phyloP scores from a whole-genome alignment of 176 grass and related monocot species.

The Lolium rigidum region DNA sequence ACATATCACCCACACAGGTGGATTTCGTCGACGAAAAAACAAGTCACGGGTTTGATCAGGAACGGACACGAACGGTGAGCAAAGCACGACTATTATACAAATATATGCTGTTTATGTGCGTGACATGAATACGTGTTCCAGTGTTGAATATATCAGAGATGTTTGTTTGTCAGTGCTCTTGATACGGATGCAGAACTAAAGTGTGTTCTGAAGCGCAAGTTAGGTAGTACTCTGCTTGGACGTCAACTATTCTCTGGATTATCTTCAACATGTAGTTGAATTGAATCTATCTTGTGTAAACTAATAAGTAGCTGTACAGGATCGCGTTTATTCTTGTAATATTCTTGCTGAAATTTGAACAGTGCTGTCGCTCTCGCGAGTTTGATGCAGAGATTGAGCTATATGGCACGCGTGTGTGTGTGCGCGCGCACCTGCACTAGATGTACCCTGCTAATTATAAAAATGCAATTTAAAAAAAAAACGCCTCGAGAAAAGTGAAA shows the following conservation, averaged over 20 bases:
- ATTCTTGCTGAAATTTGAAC: constrained; percentile 1
- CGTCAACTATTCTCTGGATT: constrained; percentile 3
- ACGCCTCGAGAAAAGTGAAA: not conserved
- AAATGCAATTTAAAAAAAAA: no score
- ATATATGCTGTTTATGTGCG: not conserved
- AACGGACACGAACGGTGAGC: not conserved
- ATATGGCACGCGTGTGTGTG: no score
- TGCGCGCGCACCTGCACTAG: constrained; percentile 2
- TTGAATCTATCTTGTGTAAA: constrained; percentile 28
- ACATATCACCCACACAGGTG: not conserved
- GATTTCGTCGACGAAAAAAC: constrained; percentile 36
- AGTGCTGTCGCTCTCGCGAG: not conserved
- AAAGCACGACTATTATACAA: constrained; percentile 2
- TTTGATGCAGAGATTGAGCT: not conserved
- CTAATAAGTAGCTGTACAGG: not conserved
- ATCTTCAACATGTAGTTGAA: constrained; percentile 1
- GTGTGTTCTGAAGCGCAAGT: not conserved
- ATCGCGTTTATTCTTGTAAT: constrained; percentile 23
- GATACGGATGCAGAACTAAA: not conserved
- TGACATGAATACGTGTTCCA: not conserved
- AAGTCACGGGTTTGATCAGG: constrained; percentile 41
- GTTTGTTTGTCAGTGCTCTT: not conserved
- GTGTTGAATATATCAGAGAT: not conserved
- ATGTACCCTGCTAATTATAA: constrained; percentile 26
- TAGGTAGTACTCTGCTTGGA: not conserved